phyloP scores from a whole-genome alignment of 306 rosid species.

The Malus orientalis region DNA sequence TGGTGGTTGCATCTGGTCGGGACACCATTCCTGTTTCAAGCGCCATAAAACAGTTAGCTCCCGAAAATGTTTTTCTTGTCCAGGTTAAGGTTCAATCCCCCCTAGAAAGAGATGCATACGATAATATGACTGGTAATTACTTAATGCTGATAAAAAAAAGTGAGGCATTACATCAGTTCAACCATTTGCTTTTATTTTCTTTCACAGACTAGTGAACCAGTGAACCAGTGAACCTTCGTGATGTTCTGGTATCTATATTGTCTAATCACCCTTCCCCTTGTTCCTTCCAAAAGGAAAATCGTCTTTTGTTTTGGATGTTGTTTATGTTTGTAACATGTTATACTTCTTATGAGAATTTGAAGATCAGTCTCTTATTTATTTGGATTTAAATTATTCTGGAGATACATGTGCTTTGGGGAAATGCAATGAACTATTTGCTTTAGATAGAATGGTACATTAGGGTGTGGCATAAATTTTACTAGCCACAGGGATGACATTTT shows the following conservation, averaged over 20 bases:
- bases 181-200: neutral
- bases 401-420: neutral
- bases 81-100: constrained; percentile 52
- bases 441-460: neutral
- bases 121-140: neutral
- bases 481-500: neutral
- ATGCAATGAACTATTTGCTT: neutral
- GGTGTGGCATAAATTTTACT: neutral
- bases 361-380: neutral
- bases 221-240: neutral
- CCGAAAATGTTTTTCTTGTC: constrained; percentile 81
- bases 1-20: constrained; percentile 85
- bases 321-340: neutral
- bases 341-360: neutral
- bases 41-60: constrained; percentile 77
- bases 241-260: neutral
- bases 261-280: neutral
- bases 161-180: neutral
- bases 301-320: neutral
- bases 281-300: neutral
- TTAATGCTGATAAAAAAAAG: neutral
- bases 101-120: neutral
- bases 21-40: constrained; percentile 77
- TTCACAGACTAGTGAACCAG: neutral
- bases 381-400: neutral